Evolutionary conservation across 805 yeast species (phyloP).

Genomic region (Candida xiaguanensis): DNA sequence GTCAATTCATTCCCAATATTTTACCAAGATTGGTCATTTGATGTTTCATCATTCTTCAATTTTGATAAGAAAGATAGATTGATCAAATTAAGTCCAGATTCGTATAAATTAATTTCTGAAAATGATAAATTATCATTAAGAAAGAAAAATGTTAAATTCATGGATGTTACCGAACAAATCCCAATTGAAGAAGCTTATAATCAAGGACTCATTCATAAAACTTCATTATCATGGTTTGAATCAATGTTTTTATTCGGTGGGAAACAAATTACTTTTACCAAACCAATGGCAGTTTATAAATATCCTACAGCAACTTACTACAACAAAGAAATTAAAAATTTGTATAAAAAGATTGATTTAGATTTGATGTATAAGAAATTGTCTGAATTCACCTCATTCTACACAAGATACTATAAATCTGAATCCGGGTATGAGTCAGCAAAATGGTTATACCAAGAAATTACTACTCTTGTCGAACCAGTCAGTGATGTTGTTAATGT

Average conservation of each 20-base stretch:
- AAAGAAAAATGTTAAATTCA: slow-evolving; percentile 49
- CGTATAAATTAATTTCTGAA: slow-evolving; percentile 32
- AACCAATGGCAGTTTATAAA: slow-evolving; percentile 30
- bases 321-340: slow-evolving; percentile 32
- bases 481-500: slow-evolving; percentile 30
- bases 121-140: slow-evolving; percentile 29
- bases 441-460: slow-evolving; percentile 57
- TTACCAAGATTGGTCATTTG: slow-evolving; percentile 6
- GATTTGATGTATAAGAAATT: slow-evolving; percentile 49
- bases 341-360: slow-evolving; percentile 44
- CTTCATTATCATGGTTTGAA: slow-evolving; percentile 11
- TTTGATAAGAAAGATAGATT: slow-evolving; percentile 16
- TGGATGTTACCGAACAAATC: slow-evolving; percentile 60
- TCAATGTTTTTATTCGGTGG: slow-evolving; percentile 18
- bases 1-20: slow-evolving; percentile 7
- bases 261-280: slow-evolving; percentile 24
- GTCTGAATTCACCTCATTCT: slow-evolving; percentile 63
- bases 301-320: slow-evolving; percentile 51
- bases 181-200: slow-evolving; percentile 32
- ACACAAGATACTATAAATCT: slow-evolving; percentile 73
- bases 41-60: neutral
- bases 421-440: slow-evolving; percentile 69
- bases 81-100: slow-evolving; percentile 33
- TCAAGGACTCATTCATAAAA: slow-evolving; percentile 18
- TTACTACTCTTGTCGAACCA: slow-evolving; percentile 37